phyloP scores from a whole-genome alignment of 2,329 filamentous ascomycete genomes.

The Colletotrichum filicis region DNA sequence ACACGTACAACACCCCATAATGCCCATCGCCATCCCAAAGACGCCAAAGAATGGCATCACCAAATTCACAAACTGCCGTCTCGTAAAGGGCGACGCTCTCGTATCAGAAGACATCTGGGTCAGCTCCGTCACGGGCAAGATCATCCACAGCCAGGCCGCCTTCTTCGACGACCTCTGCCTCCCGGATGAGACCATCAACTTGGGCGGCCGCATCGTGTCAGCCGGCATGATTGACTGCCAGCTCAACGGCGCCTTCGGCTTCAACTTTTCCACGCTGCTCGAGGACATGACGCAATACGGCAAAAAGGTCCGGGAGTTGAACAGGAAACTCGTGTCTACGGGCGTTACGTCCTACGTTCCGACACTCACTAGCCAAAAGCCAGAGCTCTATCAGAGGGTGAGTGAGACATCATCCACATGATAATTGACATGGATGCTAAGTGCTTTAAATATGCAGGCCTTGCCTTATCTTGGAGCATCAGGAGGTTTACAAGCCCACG shows the following conservation, averaged over 20 bases:
- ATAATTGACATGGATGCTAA: slow-evolving; percentile 1
- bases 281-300: slow-evolving; percentile 75
- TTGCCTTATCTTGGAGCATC: slow-evolving; percentile 83
- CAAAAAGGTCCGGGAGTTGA: slow-evolving; percentile 77
- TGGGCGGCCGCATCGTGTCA: slow-evolving; percentile 84
- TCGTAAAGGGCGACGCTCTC: slow-evolving; percentile 75
- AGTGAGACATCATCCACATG: slow-evolving; percentile 3
- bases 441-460: slow-evolving; percentile 52
- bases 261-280: slow-evolving; percentile 88
- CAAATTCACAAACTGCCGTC: slow-evolving; percentile 89
- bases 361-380: slow-evolving; percentile 82
- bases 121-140: slow-evolving; percentile 82
- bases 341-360: slow-evolving; percentile 91
- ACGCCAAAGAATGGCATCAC: slow-evolving; percentile 69
- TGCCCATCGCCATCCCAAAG: slow-evolving; percentile 59
- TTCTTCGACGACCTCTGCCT: slow-evolving; percentile 76
- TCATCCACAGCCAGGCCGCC: slow-evolving; percentile 75
- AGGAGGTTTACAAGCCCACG: slow-evolving; percentile 66
- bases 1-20: slow-evolving; percentile 38
- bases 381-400: slow-evolving; percentile 85
- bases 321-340: slow-evolving; percentile 77
- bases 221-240: slow-evolving; percentile 92
- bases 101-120: slow-evolving; percentile 89
- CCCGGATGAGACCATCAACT: slow-evolving; percentile 81
- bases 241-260: slow-evolving; percentile 91